A percentile compares a stretch with the other conserved stretches of the same genome.
Evolutionary conservation across 1,284 basidiomycete species (phyloP).

Genomic region (Cryptococcus depauperatus): DNA sequence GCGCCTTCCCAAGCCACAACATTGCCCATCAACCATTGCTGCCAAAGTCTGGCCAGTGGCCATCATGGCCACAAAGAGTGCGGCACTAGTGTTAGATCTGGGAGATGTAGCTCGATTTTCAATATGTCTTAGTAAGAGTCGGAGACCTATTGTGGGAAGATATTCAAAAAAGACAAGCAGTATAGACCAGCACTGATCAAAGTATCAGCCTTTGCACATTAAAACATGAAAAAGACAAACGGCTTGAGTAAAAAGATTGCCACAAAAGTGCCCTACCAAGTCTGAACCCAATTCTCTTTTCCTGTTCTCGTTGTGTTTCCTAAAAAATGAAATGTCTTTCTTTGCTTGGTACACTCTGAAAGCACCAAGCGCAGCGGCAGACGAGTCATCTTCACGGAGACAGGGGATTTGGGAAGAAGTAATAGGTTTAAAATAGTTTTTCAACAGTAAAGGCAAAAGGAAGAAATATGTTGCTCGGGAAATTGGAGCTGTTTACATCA

Average conservation of each 20-base stretch:
- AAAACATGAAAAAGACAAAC: conserved; percentile 14
- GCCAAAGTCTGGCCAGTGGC: conserved; percentile 46
- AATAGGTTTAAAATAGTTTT: conserved; percentile 46
- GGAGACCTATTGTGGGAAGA: conserved; percentile 49
- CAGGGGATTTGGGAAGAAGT: conserved; percentile 47
- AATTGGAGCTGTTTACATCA: conserved; percentile 25
- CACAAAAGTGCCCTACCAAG: conserved; percentile 28
- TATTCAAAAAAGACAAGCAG: conserved; percentile 46
- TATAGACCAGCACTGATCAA: conserved; percentile 42
- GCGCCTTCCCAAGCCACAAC: conserved; percentile 48
- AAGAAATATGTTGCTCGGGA: conserved; percentile 44
- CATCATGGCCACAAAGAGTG: conserved; percentile 49
- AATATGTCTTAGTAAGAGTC: conserved; percentile 48
- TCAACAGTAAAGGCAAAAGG: conserved; percentile 44
- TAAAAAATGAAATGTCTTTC: conserved; percentile 14
- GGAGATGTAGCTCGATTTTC: conserved; percentile 28
- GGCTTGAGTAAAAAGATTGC: conserved; percentile 20
- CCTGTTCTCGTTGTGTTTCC: conserved; percentile 20
- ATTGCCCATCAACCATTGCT: conserved; percentile 44
- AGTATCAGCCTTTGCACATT: not conserved
- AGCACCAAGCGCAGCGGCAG: conserved; percentile 44
- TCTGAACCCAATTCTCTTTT: conserved; percentile 41
- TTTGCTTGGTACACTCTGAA: conserved; percentile 38
- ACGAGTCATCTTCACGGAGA: conserved; percentile 49
- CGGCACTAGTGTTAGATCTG: conserved; percentile 47